Percentiles rank a stretch among this genome's conserved stretches.
Conservation (phyloP, 225 moss, liverwort and hornwort species). For the Polytrichum formosum region DNA sequence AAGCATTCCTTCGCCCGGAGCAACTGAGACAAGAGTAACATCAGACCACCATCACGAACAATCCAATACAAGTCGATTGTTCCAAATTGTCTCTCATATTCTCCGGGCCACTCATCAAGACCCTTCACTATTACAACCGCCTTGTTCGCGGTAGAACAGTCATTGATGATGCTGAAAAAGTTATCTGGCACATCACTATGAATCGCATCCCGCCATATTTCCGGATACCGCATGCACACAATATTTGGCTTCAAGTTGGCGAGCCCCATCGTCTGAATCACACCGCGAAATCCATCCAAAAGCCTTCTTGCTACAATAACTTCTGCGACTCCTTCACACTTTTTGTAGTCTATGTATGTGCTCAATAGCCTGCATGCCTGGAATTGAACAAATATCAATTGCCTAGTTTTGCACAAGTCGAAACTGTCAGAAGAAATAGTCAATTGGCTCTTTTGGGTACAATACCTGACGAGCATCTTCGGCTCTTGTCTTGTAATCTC, state of each 20-base stretch:
- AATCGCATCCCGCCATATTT: slow-evolving; percentile 82
- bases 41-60: slow-evolving; percentile 96
- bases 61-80: slow-evolving; percentile 99
- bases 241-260: slow-evolving; percentile 98
- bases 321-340: slow-evolving; percentile 98
- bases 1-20: slow-evolving; percentile 96
- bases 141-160: slow-evolving; percentile 98
- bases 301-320: slow-evolving; percentile 83
- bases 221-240: slow-evolving; percentile 98
- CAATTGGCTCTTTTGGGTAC: no score
- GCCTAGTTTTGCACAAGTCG: no score
- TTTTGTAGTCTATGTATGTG: slow-evolving; percentile 94
- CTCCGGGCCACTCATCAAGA: slow-evolving; percentile 99
- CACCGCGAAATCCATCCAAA: slow-evolving; percentile 86
- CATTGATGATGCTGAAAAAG: slow-evolving; percentile 87
- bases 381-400: slow-evolving; percentile 3
- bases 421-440: no score
- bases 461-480: slow-evolving; percentile 82
- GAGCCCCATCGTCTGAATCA: slow-evolving; percentile 95
- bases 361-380: slow-evolving; percentile 76
- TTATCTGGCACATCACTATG: slow-evolving; percentile 77
- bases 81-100: slow-evolving; percentile 82
- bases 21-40: slow-evolving; percentile 92
- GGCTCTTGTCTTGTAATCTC: slow-evolving; percentile 83
- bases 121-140: slow-evolving; percentile 99